These are phyloP conservation scores for Urostyla sp. DNA, from an alignment of 73 alveolate genomes.

Conservation along the genomic window DNA sequence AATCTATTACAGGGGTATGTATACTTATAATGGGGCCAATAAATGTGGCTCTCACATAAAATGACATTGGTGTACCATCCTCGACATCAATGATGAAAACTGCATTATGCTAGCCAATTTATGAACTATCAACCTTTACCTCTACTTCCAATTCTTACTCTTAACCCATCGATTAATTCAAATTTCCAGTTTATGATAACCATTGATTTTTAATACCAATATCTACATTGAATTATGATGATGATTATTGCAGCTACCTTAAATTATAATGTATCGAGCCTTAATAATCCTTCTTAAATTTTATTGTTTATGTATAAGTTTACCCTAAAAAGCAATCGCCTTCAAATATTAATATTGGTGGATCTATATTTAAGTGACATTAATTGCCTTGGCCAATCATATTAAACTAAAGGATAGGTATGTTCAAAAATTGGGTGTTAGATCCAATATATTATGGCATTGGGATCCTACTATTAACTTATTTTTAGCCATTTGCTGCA, in stretches of 20 bases:
- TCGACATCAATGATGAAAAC: constrained; percentile 63
- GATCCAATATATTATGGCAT: constrained; percentile 76
- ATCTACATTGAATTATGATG: constrained; percentile 41
- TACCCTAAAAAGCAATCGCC: constrained; percentile 59
- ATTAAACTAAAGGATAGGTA: constrained; percentile 71
- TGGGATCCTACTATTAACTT: constrained; percentile 54
- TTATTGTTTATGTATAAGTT: constrained; percentile 50
- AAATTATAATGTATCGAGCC: constrained; percentile 27
- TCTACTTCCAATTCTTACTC: constrained; percentile 59
- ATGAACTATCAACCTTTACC: constrained; percentile 38
- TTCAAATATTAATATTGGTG: constrained; percentile 64
- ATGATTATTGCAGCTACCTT: constrained; percentile 50
- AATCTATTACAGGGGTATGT: constrained; percentile 60
- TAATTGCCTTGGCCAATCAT: constrained; percentile 78
- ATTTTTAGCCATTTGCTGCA: constrained; percentile 66
- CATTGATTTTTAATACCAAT: constrained; percentile 25
- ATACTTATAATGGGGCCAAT: constrained; percentile 68
- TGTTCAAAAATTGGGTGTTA: constrained; percentile 68
- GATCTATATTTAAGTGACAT: constrained; percentile 70
- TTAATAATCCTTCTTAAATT: constrained; percentile 48
- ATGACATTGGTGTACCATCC: constrained; percentile 75
- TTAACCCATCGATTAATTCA: constrained; percentile 20
- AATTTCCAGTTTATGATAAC: not conserved
- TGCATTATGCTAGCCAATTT: constrained; percentile 58
- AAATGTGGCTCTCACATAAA: constrained; percentile 50